Conservation (phyloP, 148 eudicot species). For the Rhododendron molle region DNA sequence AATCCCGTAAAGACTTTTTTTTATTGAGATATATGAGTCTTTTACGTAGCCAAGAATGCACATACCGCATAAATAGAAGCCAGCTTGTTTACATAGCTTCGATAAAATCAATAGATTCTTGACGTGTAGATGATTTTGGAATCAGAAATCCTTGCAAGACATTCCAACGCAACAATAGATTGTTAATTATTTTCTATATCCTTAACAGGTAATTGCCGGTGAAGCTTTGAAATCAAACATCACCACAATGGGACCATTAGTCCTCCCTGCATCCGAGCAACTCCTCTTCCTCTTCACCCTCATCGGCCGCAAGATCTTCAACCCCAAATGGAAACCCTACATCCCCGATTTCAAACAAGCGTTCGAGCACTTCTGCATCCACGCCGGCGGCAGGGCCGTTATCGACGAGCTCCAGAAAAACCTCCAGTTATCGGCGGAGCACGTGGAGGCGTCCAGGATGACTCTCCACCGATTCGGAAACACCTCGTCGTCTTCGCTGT, state of each 20-base stretch:
- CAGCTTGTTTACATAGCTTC: too few species aligned
- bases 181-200: neutral
- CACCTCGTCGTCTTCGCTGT: conserved; percentile 65
- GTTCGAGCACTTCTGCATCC: conserved; percentile 78
- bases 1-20: too few species aligned
- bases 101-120: too few species aligned
- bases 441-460: conserved; percentile 78
- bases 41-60: too few species aligned
- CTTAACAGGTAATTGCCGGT: conserved; percentile 37
- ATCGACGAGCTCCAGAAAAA: conserved; percentile 77
- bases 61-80: too few species aligned
- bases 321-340: conserved; percentile 66
- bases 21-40: too few species aligned
- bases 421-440: conserved; percentile 51
- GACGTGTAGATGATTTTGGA: too few species aligned
- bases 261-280: conserved; percentile 66
- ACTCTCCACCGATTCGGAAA: conserved; percentile 72
- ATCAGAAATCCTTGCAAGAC: too few species aligned
- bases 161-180: too few species aligned
- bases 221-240: conserved; percentile 72
- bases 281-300: conserved; percentile 57
- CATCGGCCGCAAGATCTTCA: conserved; percentile 56
- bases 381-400: conserved; percentile 77
- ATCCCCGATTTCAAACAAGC: conserved; percentile 75
- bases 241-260: conserved; percentile 68